Conservation (phyloP, 352 stramenopile genomes). For the Phytopythium oedochilum region DNA sequence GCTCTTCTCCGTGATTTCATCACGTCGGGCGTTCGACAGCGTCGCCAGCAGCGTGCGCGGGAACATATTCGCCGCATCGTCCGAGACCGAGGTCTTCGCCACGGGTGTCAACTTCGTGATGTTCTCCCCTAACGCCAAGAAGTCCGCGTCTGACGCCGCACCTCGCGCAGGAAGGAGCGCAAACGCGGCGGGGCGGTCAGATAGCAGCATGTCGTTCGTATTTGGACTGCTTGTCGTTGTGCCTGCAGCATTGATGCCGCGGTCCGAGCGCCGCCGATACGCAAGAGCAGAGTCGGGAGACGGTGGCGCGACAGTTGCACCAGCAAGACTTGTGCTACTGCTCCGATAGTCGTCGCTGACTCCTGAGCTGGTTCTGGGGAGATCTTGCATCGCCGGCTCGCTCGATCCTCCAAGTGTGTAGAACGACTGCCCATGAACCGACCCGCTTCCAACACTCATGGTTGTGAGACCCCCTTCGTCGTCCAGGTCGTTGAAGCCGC, state of each 20-base stretch:
- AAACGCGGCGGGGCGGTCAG: conserved; percentile 9
- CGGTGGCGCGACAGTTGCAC: neutral
- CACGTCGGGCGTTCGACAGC: conserved; percentile 46
- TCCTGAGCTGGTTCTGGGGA: neutral
- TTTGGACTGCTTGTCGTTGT: conserved; percentile 5
- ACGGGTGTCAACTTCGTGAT: conserved; percentile 57
- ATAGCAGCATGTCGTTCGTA: conserved; percentile 14
- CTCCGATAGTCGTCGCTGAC: neutral
- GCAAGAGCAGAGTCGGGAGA: conserved; percentile 23
- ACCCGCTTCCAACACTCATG: conserved; percentile 1
- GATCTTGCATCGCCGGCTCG: neutral
- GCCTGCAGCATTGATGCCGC: conserved; percentile 7
- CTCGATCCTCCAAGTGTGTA: neutral
- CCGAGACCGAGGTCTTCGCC: conserved; percentile 48
- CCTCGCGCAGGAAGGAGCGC: conserved; percentile 25
- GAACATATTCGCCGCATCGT: conserved; percentile 74
- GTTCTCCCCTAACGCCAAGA: conserved; percentile 53
- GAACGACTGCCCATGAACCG: neutral
- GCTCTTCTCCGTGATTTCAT: conserved; percentile 75
- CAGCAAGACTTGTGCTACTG: neutral
- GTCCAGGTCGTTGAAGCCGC: neutral
- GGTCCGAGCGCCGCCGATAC: conserved; percentile 9
- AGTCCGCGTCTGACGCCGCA: conserved; percentile 36
- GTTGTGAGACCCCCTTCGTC: neutral
- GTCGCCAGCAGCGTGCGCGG: conserved; percentile 51